Base-by-base conservation (phyloP, 2,329 filamentous ascomycete genomes). In the Apiospora phragmitis region DNA sequence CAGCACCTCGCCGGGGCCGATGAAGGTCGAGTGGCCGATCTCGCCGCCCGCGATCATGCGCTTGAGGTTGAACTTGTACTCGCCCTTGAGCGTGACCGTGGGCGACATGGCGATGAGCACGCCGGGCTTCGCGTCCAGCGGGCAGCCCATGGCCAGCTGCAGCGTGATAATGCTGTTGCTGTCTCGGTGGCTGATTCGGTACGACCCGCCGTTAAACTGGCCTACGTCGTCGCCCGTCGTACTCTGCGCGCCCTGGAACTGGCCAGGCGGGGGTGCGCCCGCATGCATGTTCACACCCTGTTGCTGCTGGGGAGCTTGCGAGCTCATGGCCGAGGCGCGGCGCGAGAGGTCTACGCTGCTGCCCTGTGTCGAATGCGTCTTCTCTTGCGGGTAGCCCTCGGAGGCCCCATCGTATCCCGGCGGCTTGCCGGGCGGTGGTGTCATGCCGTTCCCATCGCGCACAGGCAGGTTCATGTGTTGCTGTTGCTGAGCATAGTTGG, bases 181-280 rank as follows among this genome's bases (percentile, higher is more conserved):
- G 80, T 98, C 94, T 29, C 96, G 88, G 79, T 99, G 96, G 77
- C 93, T 96, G 79, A 98, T 94, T 59, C 96, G 89, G 80, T 95
- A 99, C 78, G 93, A 95, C 16, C 96, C 96, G 21, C 96, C 96
- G 79, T 98, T 98, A 85, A 98, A 99, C 0, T 93, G 96, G n/a
- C 96, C 96, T 1, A 97, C 90, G 75, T 97, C 95, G 80, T 98
- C 96, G 41, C 90, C 85, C 0, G 88, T 87, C 0, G 91, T 84
- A 42, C 82, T 82, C 45, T 72, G 67, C 0, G 88, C 90, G 41
- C 93, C 93, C 7, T 85, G 80, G 73, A 95, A 94, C 70, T 92
- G 87, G 42, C 82, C 81, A 21, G 83, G 81, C 8, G 81, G 78
- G 14, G 83, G 85, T 4, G 83, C 84, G 8, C 81, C 81, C 29